Evolutionary conservation across 768 basidiomycete genomes (phyloP), one percentile per base, ranked within the genome.

Genomic region (Hydnomerulius pinastri): DNA sequence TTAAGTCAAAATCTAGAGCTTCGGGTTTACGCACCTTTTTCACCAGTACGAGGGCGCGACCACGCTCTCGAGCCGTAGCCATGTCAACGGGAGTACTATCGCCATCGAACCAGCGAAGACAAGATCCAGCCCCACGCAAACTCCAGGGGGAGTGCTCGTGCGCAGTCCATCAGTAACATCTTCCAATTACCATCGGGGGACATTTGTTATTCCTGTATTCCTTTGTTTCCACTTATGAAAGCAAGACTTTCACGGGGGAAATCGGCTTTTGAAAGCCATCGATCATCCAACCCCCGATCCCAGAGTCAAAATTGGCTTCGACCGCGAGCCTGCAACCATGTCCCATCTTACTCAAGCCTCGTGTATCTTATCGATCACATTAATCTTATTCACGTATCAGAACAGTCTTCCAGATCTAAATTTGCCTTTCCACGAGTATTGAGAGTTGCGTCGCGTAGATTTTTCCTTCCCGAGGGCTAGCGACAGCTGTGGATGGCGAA

Each of bases 351-450:
- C 21, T 41, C 46, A 43, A 30, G 40, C 49, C 32, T 43, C 53
- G 50, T 48, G 45, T 55, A 53, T 55, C 57, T 55, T 53, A 53
- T 55, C 54, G 51, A 55, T 55, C 12, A 23, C 27, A 28, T 35
- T 20, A 38, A 57, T 53, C 55, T 48, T 42, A 27, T 32, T 44
- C 36, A 24, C 43, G 41, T 33, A 40, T 55, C 46, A 28, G 40
- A 20, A 45, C 28, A 24, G 32, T 42, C 41, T n/a, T 48, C 30
- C 42, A 48, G 48, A 46, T 50, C 48, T 46, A 45, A 40, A 41
- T 43, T 48, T 18, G 24, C 20, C 20, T 23, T 21, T 39, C 28
- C n/a, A n/a, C n/a, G n/a, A n/a, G n/a, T n/a, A n/a, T n/a, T n/a
- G n/a, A n/a, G 39, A 40, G 39, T 40, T 10, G 6, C 23, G 53